Percentiles rank a stretch among this genome's conserved stretches.
phyloP scores from a whole-genome alignment of 2,329 filamentous ascomycete species.

The Pyricularia grisea region DNA sequence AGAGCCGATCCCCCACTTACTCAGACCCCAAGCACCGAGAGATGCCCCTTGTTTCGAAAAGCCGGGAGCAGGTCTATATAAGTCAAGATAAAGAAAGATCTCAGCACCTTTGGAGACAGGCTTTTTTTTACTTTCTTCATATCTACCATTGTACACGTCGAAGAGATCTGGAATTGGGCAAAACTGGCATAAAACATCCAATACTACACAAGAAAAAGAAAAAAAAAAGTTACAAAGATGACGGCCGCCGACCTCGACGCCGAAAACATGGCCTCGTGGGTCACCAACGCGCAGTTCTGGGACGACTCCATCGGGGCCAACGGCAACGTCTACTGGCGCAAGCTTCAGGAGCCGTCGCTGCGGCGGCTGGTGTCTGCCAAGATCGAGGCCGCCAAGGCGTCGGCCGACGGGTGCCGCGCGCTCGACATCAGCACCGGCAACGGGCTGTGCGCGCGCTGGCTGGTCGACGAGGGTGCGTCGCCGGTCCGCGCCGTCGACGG shows the following conservation, averaged over 20 bases:
- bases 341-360: conserved; percentile 30
- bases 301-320: conserved; percentile 26
- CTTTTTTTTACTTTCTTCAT: not conserved
- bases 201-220: not conserved
- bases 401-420: conserved; percentile 17
- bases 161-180: not conserved
- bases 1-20: not conserved
- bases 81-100: not conserved
- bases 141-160: not conserved
- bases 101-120: not conserved
- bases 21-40: not conserved
- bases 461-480: conserved; percentile 23
- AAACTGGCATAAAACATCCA: not conserved
- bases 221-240: not conserved
- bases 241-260: conserved; percentile 7
- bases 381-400: conserved; percentile 7
- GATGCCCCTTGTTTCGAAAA: not conserved
- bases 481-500: conserved; percentile 34
- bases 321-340: conserved; percentile 34
- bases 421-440: conserved; percentile 41
- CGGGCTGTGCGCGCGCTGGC: conserved; percentile 34
- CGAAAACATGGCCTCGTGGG: conserved; percentile 25
- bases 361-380: conserved; percentile 19
- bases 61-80: not conserved
- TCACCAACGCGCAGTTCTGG: conserved; percentile 31